phyloP scores from a whole-genome alignment of 1,284 basidiomycete species.

The Cryptococcus maquisensis region DNA sequence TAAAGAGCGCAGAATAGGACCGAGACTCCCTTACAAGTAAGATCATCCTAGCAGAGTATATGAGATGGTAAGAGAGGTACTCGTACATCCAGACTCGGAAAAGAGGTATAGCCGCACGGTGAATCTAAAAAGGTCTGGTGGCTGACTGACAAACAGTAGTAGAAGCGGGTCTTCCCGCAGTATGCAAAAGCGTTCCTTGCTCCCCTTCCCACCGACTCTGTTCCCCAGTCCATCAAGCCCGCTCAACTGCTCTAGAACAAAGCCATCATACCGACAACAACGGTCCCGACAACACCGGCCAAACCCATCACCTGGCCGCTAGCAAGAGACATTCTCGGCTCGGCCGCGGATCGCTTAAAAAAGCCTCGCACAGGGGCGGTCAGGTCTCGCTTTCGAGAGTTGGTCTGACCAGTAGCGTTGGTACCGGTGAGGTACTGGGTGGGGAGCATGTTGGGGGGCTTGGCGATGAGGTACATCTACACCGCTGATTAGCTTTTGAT shows the following conservation, averaged over 20 bases:
- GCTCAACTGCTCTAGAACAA: slow-evolving; percentile 3
- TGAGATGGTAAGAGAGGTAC: no score
- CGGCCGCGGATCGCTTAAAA: slow-evolving; percentile 31
- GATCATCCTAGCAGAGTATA: no score
- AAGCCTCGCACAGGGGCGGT: slow-evolving; percentile 13
- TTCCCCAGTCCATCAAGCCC: background rate
- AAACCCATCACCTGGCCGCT: background rate
- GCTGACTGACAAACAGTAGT: no score
- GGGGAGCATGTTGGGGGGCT: slow-evolving; percentile 50
- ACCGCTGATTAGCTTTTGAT: background rate
- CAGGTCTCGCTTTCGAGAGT: slow-evolving; percentile 28
- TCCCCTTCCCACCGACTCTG: background rate
- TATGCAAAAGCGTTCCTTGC: background rate
- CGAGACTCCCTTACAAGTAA: no score
- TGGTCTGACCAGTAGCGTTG: slow-evolving; percentile 38
- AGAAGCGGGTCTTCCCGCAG: no score
- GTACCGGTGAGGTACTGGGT: slow-evolving; percentile 45
- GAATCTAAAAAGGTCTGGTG: no score
- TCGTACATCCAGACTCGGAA: no score
- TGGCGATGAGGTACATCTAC: slow-evolving; percentile 42
- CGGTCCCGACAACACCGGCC: slow-evolving; percentile 3
- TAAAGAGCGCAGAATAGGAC: background rate
- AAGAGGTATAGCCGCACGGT: no score
- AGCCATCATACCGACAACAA: slow-evolving; percentile 5
- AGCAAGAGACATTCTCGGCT: slow-evolving; percentile 5